These are phyloP conservation scores for Trametes hirsuta DNA, from an alignment of 1,284 basidiomycete species.

Conservation along the genomic window DNA sequence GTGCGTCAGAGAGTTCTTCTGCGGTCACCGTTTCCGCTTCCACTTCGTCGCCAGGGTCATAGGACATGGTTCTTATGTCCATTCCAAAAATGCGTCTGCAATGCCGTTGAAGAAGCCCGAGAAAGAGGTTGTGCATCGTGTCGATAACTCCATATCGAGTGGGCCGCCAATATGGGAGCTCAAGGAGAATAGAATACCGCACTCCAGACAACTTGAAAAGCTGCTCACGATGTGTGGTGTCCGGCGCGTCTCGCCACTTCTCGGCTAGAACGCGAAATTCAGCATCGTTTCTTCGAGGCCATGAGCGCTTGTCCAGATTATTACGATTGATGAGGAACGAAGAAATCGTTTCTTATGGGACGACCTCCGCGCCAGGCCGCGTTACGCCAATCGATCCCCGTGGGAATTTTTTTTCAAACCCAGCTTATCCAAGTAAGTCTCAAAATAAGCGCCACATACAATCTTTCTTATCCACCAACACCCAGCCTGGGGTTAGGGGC, in stretches of 20 bases:
- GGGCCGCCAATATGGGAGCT: constrained; percentile 42
- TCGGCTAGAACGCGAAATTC: neutral
- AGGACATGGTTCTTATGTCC: constrained; percentile 9
- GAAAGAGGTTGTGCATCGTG: constrained; percentile 40
- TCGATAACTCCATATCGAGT: constrained; percentile 36
- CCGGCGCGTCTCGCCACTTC: neutral
- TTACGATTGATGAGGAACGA: too few relatives aligned
- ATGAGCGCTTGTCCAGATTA: constrained; percentile 6
- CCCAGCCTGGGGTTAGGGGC: too few relatives aligned
- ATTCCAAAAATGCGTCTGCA: constrained; percentile 33
- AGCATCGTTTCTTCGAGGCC: neutral
- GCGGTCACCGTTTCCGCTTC: constrained; percentile 13
- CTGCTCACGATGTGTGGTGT: neutral
- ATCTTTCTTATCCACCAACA: too few relatives aligned
- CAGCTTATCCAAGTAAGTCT: too few relatives aligned
- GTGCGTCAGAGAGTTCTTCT: constrained; percentile 23
- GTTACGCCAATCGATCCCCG: too few relatives aligned
- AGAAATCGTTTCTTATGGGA: too few relatives aligned
- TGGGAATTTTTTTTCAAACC: too few relatives aligned
- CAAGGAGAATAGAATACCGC: constrained; percentile 31
- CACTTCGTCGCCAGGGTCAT: constrained; percentile 14
- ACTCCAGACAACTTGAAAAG: constrained; percentile 8
- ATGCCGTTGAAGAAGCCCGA: constrained; percentile 32
- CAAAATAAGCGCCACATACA: too few relatives aligned
- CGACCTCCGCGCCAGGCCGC: too few relatives aligned